These are phyloP conservation scores for Penicillium sp. DNA, from an alignment of 2,329 filamentous ascomycete species.

Conservation along the genomic window DNA sequence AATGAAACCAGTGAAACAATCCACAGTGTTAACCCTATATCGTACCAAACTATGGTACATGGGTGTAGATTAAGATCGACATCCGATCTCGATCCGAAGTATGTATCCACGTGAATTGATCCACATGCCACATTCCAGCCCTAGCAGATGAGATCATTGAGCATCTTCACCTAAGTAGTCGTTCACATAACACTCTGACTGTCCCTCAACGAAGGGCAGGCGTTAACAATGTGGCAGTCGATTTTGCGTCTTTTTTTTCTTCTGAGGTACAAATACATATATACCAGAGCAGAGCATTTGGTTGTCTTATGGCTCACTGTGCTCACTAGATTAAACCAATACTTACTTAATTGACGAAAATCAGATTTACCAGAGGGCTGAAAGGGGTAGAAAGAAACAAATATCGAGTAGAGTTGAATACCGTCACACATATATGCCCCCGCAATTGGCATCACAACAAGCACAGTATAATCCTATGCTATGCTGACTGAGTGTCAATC, in stretches of 20 bases:
- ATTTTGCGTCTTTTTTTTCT: no score
- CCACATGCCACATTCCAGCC: constrained; percentile 2
- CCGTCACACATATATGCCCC: no score
- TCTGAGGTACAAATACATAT: no score
- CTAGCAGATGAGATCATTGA: neutral
- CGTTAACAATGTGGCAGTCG: neutral
- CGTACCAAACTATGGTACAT: neutral
- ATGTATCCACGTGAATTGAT: neutral
- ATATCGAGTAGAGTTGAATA: no score
- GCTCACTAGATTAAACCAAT: no score
- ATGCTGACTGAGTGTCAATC: neutral
- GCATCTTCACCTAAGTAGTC: neutral
- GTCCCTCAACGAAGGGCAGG: neutral
- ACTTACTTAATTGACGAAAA: no score
- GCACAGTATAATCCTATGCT: neutral
- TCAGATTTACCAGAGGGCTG: no score
- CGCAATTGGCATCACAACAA: no score
- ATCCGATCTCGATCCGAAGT: neutral
- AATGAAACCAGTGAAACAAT: constrained; percentile 4
- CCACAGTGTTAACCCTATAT: neutral
- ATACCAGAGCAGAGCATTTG: no score
- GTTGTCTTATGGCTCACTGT: no score
- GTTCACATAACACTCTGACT: neutral
- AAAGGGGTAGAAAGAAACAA: no score
- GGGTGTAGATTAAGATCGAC: neutral